Conservation (phyloP, 139 green algal species). For the Zygnema circumcarinatum region DNA sequence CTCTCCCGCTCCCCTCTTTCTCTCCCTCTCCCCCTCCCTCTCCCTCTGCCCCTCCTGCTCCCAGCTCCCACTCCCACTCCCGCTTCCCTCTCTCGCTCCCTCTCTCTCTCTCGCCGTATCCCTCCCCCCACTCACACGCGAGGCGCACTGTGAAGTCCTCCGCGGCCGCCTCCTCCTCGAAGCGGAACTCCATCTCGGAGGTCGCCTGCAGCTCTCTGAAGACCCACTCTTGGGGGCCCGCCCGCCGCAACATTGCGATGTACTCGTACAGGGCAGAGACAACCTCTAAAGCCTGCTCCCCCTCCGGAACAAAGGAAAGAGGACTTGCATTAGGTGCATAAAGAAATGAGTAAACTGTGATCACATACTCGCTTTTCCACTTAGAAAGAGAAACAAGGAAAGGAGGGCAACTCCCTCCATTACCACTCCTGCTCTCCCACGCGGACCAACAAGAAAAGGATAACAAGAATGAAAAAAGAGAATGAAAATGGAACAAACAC, state of each 20-base stretch:
- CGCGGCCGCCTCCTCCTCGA: slow-evolving; percentile 84
- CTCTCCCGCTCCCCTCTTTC: not conserved
- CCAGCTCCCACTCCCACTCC: not conserved
- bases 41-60: not conserved
- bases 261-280: slow-evolving; percentile 82
- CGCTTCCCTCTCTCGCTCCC: not conserved
- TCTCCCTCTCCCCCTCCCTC: not conserved
- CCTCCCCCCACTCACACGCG: slow-evolving; percentile 8
- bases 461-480: no score
- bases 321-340: no score
- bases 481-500: no score
- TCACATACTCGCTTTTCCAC: no score
- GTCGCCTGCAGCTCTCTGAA: slow-evolving; percentile 84
- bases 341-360: no score
- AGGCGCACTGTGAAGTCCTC: slow-evolving; percentile 71
- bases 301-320: slow-evolving; percentile 61
- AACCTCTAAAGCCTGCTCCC: slow-evolving; percentile 62
- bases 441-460: no score
- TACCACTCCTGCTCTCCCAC: no score
- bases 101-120: not conserved
- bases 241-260: slow-evolving; percentile 76
- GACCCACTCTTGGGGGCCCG: slow-evolving; percentile 82
- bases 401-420: no score
- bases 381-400: not conserved
- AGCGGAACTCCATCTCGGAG: slow-evolving; percentile 70